phyloP scores from a whole-genome alignment of 1,284 basidiomycete genomes.

The Fomes fomentarius region DNA sequence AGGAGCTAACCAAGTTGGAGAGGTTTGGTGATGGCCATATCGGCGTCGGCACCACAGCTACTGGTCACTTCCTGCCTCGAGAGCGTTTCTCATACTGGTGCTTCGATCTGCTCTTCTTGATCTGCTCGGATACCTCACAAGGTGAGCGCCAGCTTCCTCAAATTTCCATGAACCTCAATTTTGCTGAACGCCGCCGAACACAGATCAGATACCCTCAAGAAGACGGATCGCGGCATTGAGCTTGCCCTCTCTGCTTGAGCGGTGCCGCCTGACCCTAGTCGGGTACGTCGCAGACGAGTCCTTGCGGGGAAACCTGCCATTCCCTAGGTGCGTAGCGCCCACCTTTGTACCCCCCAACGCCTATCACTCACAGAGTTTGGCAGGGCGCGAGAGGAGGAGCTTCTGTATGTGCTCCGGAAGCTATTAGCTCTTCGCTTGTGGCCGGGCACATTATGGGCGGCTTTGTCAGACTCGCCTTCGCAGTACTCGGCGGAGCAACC shows the following conservation, averaged over 20 bases:
- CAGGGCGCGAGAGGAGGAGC: conserved; percentile 87
- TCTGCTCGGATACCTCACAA: conserved; percentile 67
- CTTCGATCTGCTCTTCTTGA: conserved; percentile 85
- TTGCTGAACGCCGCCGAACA: neutral
- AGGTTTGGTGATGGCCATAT: conserved; percentile 37
- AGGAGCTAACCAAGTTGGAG: conserved; percentile 44
- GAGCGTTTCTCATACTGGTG: conserved; percentile 95
- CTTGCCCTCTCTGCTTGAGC: conserved; percentile 71
- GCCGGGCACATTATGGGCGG: conserved; percentile 77
- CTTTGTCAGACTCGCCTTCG: conserved; percentile 66
- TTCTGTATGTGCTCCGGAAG: conserved; percentile 83
- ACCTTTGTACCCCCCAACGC: too few species aligned
- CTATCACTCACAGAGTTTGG: conserved; percentile 1
- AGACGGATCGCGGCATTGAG: conserved; percentile 72
- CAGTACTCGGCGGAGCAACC: conserved; percentile 55
- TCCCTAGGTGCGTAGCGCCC: conserved; percentile 64
- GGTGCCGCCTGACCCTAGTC: conserved; percentile 70
- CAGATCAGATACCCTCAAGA: conserved; percentile 63
- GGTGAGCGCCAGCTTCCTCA: conserved; percentile 42
- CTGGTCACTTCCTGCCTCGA: conserved; percentile 59
- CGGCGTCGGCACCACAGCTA: conserved; percentile 64
- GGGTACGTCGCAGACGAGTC: conserved; percentile 83
- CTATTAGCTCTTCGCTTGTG: conserved; percentile 72
- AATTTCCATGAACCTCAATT: neutral
- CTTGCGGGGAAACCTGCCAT: conserved; percentile 82